Evolutionary conservation across 148 eudicot genomes (phyloP).

Genomic region (Vaccinium corymbosum): DNA sequence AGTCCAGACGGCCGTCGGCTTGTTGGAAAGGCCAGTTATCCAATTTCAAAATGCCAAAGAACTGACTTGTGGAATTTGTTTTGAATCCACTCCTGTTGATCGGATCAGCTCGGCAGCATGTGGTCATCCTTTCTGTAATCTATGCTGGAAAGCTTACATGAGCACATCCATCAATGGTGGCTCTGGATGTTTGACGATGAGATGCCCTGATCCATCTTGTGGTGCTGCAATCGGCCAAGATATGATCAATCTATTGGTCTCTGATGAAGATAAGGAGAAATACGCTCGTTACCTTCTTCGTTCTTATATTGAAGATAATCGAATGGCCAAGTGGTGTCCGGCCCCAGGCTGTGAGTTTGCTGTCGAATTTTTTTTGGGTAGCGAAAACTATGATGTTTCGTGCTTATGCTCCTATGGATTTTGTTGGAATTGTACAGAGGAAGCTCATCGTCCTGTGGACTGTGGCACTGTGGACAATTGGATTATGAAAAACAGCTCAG

Average conservation of each 20-base stretch:
- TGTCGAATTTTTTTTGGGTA: conserved; percentile 44
- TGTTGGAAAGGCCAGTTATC: conserved; percentile 35
- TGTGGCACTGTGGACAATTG: conserved; percentile 56
- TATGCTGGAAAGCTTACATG: conserved; percentile 55
- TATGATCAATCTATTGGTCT: conserved; percentile 37
- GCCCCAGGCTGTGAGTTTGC: conserved; percentile 66
- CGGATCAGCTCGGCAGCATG: conserved; percentile 32
- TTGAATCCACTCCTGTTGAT: conserved; percentile 19
- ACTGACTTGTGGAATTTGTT: conserved; percentile 43
- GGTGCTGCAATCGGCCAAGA: conserved; percentile 56
- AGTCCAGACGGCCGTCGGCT: conserved; percentile 52
- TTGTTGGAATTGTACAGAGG: conserved; percentile 69
- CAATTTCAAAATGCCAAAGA: conserved; percentile 20
- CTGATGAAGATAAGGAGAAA: conserved; percentile 32
- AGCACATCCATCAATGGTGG: conserved; percentile 51
- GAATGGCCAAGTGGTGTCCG: conserved; percentile 74
- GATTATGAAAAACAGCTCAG: conserved; percentile 38
- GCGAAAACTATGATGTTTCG: conserved; percentile 46
- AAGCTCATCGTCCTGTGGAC: conserved; percentile 68
- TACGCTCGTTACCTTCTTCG: conserved; percentile 23
- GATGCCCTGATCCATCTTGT: conserved; percentile 62
- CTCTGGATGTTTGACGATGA: conserved; percentile 56
- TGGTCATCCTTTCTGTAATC: conserved; percentile 44
- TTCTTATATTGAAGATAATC: conserved; percentile 48
- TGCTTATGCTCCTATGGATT: conserved; percentile 53